Evolutionary conservation across 768 basidiomycete genomes (phyloP).

Genomic region (Sistotremastrum suecicum): DNA sequence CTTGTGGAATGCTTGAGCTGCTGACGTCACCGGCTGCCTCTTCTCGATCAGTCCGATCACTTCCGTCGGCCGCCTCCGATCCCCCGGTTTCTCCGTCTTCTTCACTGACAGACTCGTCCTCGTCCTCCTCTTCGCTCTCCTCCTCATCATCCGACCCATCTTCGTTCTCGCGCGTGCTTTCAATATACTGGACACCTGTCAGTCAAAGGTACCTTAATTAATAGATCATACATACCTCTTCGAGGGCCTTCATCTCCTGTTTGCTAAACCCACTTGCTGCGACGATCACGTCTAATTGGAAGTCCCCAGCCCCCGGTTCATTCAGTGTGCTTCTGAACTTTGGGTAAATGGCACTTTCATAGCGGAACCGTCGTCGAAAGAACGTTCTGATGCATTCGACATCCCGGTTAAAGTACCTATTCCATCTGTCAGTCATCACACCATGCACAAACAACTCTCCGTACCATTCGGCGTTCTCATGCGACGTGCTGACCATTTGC

Average conservation of each 20-base stretch:
- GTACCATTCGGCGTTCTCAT: conserved; percentile 92
- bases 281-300: conserved; percentile 79
- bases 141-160: conserved; percentile 17
- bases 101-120: conserved; percentile 10
- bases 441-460: too few relatives aligned
- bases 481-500: conserved; percentile 97
- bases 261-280: conserved; percentile 88
- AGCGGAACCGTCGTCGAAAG: conserved; percentile 82
- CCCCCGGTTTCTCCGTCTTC: background rate
- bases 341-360: conserved; percentile 84
- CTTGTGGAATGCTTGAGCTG: conserved; percentile 14
- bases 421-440: too few relatives aligned
- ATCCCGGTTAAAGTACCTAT: conserved; percentile 97
- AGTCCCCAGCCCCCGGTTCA: conserved; percentile 22
- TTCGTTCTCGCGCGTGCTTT: conserved; percentile 27
- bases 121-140: conserved; percentile 25
- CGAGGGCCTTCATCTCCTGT: conserved; percentile 67
- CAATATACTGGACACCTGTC: conserved; percentile 44
- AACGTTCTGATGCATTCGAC: conserved; percentile 93
- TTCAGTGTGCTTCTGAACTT: conserved; percentile 55
- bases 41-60: conserved; percentile 11
- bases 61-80: background rate
- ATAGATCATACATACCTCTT: conserved; percentile 46
- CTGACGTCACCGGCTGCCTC: conserved; percentile 17
- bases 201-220: conserved; percentile 3